A percentile compares a stretch with the other conserved stretches of the same genome.
Conservation (phyloP, 768 basidiomycete species). For the Tylopilus intermedius region DNA sequence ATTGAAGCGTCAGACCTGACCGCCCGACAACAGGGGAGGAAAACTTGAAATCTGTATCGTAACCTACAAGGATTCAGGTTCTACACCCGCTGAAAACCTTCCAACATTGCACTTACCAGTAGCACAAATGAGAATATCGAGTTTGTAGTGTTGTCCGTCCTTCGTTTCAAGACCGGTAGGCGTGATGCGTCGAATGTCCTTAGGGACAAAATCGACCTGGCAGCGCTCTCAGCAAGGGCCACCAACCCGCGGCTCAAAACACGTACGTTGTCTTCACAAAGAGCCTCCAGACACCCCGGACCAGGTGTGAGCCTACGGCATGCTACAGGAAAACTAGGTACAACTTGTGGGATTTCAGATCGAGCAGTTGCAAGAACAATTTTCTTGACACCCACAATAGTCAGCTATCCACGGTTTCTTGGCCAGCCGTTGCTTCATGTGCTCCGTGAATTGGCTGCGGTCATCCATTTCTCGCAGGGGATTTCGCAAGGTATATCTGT, state of each 20-base stretch:
- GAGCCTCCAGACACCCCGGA: slow-evolving; percentile 61
- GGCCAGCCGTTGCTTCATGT: slow-evolving; percentile 47
- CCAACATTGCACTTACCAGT: slow-evolving; percentile 36
- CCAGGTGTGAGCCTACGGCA: slow-evolving; percentile 67
- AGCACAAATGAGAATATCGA: slow-evolving; percentile 61
- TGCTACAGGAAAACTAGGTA: slow-evolving; percentile 53
- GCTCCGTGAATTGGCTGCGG: slow-evolving; percentile 35
- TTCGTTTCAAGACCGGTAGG: slow-evolving; percentile 50
- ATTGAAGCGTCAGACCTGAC: slow-evolving; percentile 45
- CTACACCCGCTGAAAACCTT: not conserved
- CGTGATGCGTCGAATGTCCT: slow-evolving; percentile 45
- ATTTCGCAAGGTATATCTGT: slow-evolving; percentile 40
- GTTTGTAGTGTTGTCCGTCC: slow-evolving; percentile 49
- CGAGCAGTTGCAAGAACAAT: not conserved
- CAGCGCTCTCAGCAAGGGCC: not conserved
- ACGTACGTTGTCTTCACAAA: slow-evolving; percentile 53
- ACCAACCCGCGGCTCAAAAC: not conserved
- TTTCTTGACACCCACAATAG: slow-evolving; percentile 19
- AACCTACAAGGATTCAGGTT: slow-evolving; percentile 17
- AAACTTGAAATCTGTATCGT: slow-evolving; percentile 45
- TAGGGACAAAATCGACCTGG: slow-evolving; percentile 44
- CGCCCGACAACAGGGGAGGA: slow-evolving; percentile 53
- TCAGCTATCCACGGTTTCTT: slow-evolving; percentile 61
- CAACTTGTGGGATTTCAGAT: slow-evolving; percentile 23
- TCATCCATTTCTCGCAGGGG: slow-evolving; percentile 30